These are phyloP conservation scores for Osmanthus fragrans DNA, from an alignment of 257 asterid genomes.

Conservation along the genomic window DNA sequence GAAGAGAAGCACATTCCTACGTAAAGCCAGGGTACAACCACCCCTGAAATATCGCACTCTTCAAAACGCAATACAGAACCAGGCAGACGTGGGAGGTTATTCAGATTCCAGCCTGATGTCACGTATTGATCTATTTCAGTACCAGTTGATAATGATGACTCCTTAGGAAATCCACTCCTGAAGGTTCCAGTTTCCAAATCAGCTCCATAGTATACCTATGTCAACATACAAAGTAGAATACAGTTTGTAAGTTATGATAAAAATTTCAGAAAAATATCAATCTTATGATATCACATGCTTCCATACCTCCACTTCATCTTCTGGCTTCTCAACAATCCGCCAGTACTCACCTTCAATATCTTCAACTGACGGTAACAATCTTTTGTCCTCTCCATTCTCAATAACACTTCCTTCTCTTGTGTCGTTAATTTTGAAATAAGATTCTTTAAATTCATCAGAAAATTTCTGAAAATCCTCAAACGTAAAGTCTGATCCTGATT, in stretches of 20 bases:
- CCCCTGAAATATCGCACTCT: slow-evolving; percentile 90
- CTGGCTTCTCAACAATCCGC: slow-evolving; percentile 82
- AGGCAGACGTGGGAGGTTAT: slow-evolving; percentile 78
- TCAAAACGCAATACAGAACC: slow-evolving; percentile 87
- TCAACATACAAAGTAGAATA: slow-evolving; percentile 15
- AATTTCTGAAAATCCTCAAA: slow-evolving; percentile 55
- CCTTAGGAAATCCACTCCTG: slow-evolving; percentile 89
- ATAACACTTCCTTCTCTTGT: slow-evolving; percentile 18
- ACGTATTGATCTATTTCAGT: slow-evolving; percentile 47
- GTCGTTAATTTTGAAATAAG: slow-evolving; percentile 47
- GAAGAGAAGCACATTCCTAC: slow-evolving; percentile 99
- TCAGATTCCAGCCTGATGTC: slow-evolving; percentile 91
- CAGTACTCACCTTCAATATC: slow-evolving; percentile 87
- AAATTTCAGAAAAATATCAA: background rate
- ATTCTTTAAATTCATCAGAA: slow-evolving; percentile 56
- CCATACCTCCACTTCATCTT: slow-evolving; percentile 81
- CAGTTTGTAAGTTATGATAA: background rate
- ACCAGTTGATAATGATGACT: slow-evolving; percentile 37
- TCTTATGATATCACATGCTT: slow-evolving; percentile 5
- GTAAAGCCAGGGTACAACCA: slow-evolving; percentile 96
- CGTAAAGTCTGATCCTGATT: slow-evolving; percentile 76
- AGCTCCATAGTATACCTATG: slow-evolving; percentile 94
- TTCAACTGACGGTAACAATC: slow-evolving; percentile 53
- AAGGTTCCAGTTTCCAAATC: slow-evolving; percentile 85
- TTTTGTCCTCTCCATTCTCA: slow-evolving; percentile 31